A percentile compares a stretch with the other conserved stretches of the same genome.
These are phyloP conservation scores for Suillus plorans DNA, from an alignment of 768 basidiomycete genomes.

Conservation along the genomic window DNA sequence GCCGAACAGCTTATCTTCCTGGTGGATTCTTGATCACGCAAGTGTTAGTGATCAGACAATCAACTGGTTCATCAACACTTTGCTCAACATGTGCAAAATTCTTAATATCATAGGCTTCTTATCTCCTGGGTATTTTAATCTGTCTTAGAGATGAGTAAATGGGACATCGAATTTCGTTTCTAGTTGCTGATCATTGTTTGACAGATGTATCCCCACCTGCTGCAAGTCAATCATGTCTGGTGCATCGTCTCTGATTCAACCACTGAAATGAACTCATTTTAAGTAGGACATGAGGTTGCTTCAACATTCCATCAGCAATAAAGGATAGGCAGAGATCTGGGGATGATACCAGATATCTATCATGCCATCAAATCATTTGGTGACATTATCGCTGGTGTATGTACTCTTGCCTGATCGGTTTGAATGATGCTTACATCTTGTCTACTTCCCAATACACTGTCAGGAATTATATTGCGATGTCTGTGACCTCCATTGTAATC, in stretches of 20 bases:
- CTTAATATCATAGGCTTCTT: constrained; percentile 26
- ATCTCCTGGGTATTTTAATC: neutral
- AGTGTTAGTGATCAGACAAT: constrained; percentile 8
- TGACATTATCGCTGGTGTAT: constrained; percentile 39
- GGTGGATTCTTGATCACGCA: constrained; percentile 37
- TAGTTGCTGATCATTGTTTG: neutral
- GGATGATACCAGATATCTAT: constrained; percentile 44
- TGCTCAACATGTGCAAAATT: constrained; percentile 25
- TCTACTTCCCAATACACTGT: constrained; percentile 28
- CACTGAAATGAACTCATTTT: neutral
- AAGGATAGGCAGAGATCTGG: constrained; percentile 3
- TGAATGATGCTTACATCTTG: neutral
- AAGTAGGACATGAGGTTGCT: constrained; percentile 20
- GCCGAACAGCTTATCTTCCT: constrained; percentile 26
- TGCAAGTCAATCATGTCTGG: neutral
- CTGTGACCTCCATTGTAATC: neutral
- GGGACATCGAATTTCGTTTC: neutral
- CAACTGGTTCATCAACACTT: constrained; percentile 24
- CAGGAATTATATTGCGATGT: constrained; percentile 16
- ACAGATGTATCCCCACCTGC: constrained; percentile 15
- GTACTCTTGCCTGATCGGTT: constrained; percentile 1
- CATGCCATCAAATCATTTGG: constrained; percentile 56
- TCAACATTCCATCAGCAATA: constrained; percentile 9
- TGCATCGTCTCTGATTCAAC: neutral
- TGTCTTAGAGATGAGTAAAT: constrained; percentile 27